phyloP scores from a whole-genome alignment of 768 basidiomycete genomes.

The Suillus lakei region DNA sequence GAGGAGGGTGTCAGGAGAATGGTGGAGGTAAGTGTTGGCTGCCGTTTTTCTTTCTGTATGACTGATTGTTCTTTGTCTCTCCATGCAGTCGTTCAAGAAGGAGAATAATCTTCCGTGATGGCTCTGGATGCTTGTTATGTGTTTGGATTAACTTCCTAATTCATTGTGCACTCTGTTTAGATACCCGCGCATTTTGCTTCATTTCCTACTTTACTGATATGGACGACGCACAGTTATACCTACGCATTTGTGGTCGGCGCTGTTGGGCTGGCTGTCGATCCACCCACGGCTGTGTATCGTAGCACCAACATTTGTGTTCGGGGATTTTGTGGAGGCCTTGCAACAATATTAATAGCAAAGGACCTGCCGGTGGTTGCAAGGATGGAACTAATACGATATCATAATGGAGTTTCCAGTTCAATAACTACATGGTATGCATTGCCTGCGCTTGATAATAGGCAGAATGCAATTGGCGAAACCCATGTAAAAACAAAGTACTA shows the following conservation, averaged over 20 bases:
- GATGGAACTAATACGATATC: neutral
- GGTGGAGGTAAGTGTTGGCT: slow-evolving; percentile 62
- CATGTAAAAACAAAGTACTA: neutral
- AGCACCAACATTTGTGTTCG: neutral
- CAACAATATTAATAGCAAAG: neutral
- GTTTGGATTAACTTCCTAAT: neutral
- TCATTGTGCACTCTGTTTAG: neutral
- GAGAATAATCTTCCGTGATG: slow-evolving; percentile 32
- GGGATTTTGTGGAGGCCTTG: neutral
- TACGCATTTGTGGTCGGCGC: neutral
- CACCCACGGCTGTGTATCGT: neutral
- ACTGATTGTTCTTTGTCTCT: neutral
- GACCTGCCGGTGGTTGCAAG: neutral
- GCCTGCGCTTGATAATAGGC: neutral
- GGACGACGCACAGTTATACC: neutral
- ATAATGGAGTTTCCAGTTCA: neutral
- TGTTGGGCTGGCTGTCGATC: neutral
- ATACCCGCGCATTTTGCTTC: slow-evolving; percentile 6
- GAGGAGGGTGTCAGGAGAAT: slow-evolving; percentile 85
- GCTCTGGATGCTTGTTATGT: neutral
- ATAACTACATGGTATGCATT: neutral
- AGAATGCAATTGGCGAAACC: neutral
- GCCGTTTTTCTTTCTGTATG: neutral
- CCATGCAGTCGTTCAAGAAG: slow-evolving; percentile 34
- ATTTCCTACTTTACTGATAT: neutral